These are phyloP conservation scores for Tricholoma matsutake DNA, from an alignment of 768 basidiomycete species.

Conservation along the genomic window DNA sequence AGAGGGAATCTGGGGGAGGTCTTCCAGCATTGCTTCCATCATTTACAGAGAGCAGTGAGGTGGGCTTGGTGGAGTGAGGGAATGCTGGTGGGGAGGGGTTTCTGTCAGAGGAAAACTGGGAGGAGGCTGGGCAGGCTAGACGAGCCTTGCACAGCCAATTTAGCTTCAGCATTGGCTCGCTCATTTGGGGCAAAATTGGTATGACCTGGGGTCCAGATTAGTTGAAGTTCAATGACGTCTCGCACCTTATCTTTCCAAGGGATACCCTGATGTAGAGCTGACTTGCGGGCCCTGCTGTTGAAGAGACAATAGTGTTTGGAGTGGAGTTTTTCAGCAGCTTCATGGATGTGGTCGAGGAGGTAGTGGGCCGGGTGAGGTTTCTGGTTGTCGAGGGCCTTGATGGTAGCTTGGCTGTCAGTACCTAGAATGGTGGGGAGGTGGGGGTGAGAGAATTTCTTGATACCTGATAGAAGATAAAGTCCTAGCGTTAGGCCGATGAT, in stretches of 20 bases:
- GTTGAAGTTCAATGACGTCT: not conserved
- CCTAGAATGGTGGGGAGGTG: not conserved
- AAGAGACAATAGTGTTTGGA: not conserved
- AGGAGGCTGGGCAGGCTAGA: conserved; percentile 5
- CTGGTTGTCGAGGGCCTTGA: too few species aligned
- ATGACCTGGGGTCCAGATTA: conserved; percentile 10
- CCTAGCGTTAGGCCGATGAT: conserved; percentile 5
- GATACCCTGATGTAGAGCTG: not conserved
- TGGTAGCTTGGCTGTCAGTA: not conserved
- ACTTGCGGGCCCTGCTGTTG: not conserved
- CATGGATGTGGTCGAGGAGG: conserved; percentile 6
- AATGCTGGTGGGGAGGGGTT: conserved; percentile 12
- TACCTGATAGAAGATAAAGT: conserved; percentile 5
- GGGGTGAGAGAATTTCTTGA: not conserved
- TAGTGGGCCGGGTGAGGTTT: conserved; percentile 1
- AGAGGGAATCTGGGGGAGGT: conserved; percentile 3
- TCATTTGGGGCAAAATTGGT: conserved; percentile 10
- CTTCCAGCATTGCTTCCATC: conserved; percentile 10
- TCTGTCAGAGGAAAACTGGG: not conserved
- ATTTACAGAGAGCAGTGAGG: not conserved
- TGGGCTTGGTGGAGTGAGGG: not conserved
- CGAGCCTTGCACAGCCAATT: not conserved
- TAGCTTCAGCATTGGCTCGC: conserved; percentile 7
- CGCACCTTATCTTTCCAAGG: not conserved
- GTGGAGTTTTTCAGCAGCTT: conserved; percentile 2